Evolutionary conservation across 2,329 filamentous ascomycete genomes (phyloP).

Genomic region (Hortaea werneckii): DNA sequence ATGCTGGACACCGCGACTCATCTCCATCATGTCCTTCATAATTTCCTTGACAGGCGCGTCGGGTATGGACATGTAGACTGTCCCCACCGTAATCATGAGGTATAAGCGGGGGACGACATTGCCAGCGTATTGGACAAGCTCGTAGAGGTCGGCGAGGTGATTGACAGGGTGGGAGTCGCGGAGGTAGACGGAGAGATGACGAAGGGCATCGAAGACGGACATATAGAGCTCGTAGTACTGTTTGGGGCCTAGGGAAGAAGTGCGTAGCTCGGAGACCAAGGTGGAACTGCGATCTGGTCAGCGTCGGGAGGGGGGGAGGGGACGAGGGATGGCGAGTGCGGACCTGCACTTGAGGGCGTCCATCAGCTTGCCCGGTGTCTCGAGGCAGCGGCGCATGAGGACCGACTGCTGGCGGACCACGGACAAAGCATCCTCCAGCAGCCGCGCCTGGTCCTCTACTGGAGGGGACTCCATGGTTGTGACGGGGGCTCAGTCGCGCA

Average conservation of each 20-base stretch:
- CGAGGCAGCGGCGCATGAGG: constrained; percentile 95
- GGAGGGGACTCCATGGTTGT: constrained; percentile 18
- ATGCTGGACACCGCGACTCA: constrained; percentile 96
- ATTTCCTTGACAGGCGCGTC: constrained; percentile 98
- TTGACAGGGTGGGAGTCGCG: constrained; percentile 97
- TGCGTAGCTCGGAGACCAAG: constrained; percentile 94
- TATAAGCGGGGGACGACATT: constrained; percentile 96
- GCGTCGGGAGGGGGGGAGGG: not conserved
- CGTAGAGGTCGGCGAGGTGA: constrained; percentile 94
- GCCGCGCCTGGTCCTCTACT: constrained; percentile 58
- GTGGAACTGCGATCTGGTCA: constrained; percentile 59
- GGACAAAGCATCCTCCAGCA: constrained; percentile 92
- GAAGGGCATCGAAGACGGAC: constrained; percentile 94
- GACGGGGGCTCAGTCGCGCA: too few species aligned
- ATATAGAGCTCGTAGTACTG: constrained; percentile 99
- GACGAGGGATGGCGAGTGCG: not conserved
- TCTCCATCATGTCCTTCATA: constrained; percentile 99
- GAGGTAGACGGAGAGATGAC: constrained; percentile 90
- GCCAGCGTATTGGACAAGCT: constrained; percentile 93
- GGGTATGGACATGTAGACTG: constrained; percentile 96
- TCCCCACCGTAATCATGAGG: constrained; percentile 98
- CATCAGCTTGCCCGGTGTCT: constrained; percentile 97
- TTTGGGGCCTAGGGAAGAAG: constrained; percentile 93
- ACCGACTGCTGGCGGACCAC: constrained; percentile 95
- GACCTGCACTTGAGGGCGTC: constrained; percentile 99